phyloP scores from a whole-genome alignment of 108 stramenopile genomes.

The Aurantiochytrium sp. region DNA sequence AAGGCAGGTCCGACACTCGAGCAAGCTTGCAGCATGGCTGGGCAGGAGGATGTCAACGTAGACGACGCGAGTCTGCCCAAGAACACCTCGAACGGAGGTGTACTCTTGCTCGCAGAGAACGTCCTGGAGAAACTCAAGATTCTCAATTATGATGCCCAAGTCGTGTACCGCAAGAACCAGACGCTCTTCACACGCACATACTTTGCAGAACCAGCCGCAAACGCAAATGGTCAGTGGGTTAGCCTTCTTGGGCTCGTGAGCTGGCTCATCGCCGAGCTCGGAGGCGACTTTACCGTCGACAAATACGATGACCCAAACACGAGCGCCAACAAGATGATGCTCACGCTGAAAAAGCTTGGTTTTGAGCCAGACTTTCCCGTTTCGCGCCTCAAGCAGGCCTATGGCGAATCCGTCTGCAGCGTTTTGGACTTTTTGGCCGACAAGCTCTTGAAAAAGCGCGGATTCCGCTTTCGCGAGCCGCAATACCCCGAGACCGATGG shows the following conservation, averaged over 20 bases:
- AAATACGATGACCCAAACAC: constrained; percentile 56
- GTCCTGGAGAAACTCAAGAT: constrained; percentile 47
- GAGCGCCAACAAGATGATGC: constrained; percentile 48
- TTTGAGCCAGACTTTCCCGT: constrained; percentile 48
- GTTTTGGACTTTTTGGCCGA: constrained; percentile 51
- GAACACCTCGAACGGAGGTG: constrained; percentile 24
- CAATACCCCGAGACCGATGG: constrained; percentile 33
- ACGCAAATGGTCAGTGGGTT: constrained; percentile 29
- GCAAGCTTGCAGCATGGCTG: too few species aligned
- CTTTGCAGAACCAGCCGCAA: background rate
- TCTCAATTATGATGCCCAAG: constrained; percentile 34
- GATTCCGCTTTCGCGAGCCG: constrained; percentile 33
- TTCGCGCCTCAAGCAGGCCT: constrained; percentile 36
- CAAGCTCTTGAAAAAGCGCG: constrained; percentile 27
- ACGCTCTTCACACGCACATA: background rate
- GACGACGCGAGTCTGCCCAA: background rate
- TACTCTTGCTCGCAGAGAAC: constrained; percentile 35
- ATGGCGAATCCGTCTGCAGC: constrained; percentile 45
- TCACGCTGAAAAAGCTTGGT: constrained; percentile 39
- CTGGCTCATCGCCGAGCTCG: constrained; percentile 24
- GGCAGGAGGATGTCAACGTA: background rate
- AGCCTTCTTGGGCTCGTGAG: background rate
- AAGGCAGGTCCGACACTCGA: too few species aligned
- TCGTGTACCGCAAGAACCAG: background rate
- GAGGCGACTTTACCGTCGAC: constrained; percentile 38